Base-by-base conservation (phyloP, 169 alveolate genomes). In the Plasmodium adleri region DNA sequence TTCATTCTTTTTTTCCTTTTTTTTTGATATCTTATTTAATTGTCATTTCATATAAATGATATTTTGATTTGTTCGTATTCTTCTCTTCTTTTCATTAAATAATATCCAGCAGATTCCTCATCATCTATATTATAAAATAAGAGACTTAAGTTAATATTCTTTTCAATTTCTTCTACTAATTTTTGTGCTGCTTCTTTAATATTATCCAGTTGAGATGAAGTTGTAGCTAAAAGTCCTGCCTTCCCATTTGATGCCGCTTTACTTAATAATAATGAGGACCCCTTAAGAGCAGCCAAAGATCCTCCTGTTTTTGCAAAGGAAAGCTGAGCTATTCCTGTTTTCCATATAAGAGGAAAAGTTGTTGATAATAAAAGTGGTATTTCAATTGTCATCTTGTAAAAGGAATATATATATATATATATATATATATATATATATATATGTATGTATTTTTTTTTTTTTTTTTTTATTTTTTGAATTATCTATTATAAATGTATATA, bases 251-350 rank as follows among this genome's bases (percentile, higher is more conserved):
- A 71, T 26, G 87, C 92, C 3, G 56, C 87, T 85, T 85, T 85
- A 43, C 92, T 85, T 64, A 85, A 52, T 59, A 85, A 50, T 20
- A 85, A 50, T n/a, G 92, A 85, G 22, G 88, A 56, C 20, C 92
- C 92, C 49, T 85, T 85, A 24, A 63, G 56, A 4, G 92, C 92
- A 50, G 92, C 92, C 45, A 85, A 28, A 4, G 92, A 71, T n/a
- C 92, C 92, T 10, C 92, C 92, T 22, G 92, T 60, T 85, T 85
- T 85, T 15, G 92, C 92, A 52, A 85, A 85, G 9, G 92, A 85
- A 85, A 85, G 92, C 58, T 85, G 92, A 22, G 92, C 76, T 8
- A 85, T 7, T 3, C 92, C 92, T 12, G 92, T 12, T 70, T 85
- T 85, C 92, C 92, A 85, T 47, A 85, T 28, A 71, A 72, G n/a